Evolutionary conservation across 352 stramenopile genomes (phyloP).

Genomic region (Plasmopara muralis): DNA sequence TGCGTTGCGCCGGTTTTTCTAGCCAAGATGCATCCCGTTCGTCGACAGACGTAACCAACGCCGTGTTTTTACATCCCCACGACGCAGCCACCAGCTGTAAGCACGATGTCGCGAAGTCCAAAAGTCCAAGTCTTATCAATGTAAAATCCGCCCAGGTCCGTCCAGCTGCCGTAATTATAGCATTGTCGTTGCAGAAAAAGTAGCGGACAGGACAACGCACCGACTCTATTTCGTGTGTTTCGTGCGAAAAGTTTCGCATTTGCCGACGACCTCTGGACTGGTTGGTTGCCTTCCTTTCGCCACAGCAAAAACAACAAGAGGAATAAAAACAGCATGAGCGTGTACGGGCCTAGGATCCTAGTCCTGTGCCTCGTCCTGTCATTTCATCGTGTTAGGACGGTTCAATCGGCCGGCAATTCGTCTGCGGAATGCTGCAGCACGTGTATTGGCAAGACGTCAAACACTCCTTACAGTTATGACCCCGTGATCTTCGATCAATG

Average conservation of each 20-base stretch:
- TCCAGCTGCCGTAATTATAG: slow-evolving; percentile 10
- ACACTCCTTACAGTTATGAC: slow-evolving; percentile 55
- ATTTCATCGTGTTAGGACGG: neutral
- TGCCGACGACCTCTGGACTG: slow-evolving; percentile 1
- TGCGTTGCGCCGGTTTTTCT: too few species aligned
- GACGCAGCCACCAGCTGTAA: slow-evolving; percentile 12
- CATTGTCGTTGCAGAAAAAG: slow-evolving; percentile 6
- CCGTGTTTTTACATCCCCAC: neutral
- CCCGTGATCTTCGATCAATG: slow-evolving; percentile 54
- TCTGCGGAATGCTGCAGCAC: slow-evolving; percentile 45
- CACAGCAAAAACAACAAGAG: neutral
- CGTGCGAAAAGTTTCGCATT: slow-evolving; percentile 14
- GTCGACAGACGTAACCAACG: neutral
- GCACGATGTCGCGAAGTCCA: neutral
- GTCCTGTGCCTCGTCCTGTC: slow-evolving; percentile 1
- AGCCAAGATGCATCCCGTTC: too few species aligned
- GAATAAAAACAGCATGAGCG: slow-evolving; percentile 3
- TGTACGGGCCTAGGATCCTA: neutral
- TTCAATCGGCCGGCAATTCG: slow-evolving; percentile 14
- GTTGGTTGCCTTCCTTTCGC: slow-evolving; percentile 11
- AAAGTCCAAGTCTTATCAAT: slow-evolving; percentile 3
- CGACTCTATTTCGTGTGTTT: slow-evolving; percentile 19
- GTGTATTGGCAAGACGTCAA: slow-evolving; percentile 65
- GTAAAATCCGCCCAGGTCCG: slow-evolving; percentile 12
- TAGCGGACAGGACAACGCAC: slow-evolving; percentile 23